Base-by-base conservation (phyloP, 768 basidiomycete species). In the Mycena galopus region DNA sequence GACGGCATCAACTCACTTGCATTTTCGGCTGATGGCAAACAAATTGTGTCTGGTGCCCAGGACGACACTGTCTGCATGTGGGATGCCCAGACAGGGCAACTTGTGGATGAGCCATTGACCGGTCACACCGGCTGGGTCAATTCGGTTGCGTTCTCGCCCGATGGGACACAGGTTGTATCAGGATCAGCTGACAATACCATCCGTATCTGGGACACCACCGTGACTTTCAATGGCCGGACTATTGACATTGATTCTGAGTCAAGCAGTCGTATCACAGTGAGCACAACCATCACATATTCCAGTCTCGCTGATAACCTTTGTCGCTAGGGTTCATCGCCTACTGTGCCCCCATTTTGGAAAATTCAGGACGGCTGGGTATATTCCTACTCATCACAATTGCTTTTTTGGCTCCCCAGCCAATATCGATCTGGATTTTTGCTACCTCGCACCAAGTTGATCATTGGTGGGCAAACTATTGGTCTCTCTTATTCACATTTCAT, bases 361-460 rank as follows among this genome's bases (percentile, higher is more conserved):
- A 42, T 61, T 27, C 39, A 61, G 29, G 60, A 42, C 27, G 60
- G 60, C 39, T 61, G 60, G 60, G 42, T 61, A 21, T 61, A 32
- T 47, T 61, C 39, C 29, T 27, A 30, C 27, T 61, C 42, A 44
- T 61, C 60, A 29, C 39, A 61, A 30, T 47, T 61, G 37, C 29
- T 61, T 27, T 47, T 61, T 42, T 61, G 60, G 60, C 60, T 61
- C 27, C 60, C 60, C 7, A 30, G 29, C 21, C 60, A 42, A 61
- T 44, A 61, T 44, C 27, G 60, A 61, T 61, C 42, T 21, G 60
- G 39, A 61, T 61, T 61, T 42, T n/a, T 12, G 60, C 23, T 32
- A 19, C 60, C 60, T 17, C 42, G 16, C 39, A 61, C 60, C 39
- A 61, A 61, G 21, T 29, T 61, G 25, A 30, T 61, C 5, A 61